These are phyloP conservation scores for Waitea zeae DNA, from an alignment of 1,284 basidiomycete species.

Conservation along the genomic window DNA sequence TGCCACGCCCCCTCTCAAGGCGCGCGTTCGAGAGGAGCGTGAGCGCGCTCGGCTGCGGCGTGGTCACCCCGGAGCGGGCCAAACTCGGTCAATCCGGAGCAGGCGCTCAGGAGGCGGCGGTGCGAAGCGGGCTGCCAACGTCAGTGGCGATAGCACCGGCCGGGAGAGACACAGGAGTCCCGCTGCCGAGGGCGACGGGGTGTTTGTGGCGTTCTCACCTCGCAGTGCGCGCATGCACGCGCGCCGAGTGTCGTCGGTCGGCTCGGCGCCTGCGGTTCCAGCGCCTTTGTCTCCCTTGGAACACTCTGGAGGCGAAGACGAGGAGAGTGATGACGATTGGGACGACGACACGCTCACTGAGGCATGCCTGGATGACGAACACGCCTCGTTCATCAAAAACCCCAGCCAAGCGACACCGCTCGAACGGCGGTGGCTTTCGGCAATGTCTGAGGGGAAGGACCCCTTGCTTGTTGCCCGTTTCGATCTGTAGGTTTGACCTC, in stretches of 20 bases:
- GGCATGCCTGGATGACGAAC: conserved; percentile 14
- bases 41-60: too few relatives aligned
- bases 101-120: too few relatives aligned
- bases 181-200: conserved; percentile 7
- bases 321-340: conserved; percentile 13
- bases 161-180: background rate
- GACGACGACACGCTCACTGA: conserved; percentile 14
- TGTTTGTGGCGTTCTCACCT: conserved; percentile 33
- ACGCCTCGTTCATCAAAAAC: conserved; percentile 35
- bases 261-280: conserved; percentile 7
- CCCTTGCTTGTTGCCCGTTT: conserved; percentile 41
- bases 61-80: background rate
- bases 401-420: conserved; percentile 65
- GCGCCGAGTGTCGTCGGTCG: conserved; percentile 20
- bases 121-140: background rate
- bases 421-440: conserved; percentile 65
- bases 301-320: conserved; percentile 9
- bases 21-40: conserved; percentile 30
- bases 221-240: conserved; percentile 26
- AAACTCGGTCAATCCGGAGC: background rate
- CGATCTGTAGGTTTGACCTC: conserved; percentile 32
- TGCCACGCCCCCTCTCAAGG: conserved; percentile 64
- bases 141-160: background rate
- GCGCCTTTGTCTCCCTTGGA: conserved; percentile 5
- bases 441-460: conserved; percentile 71